Evolutionary conservation across 805 yeast species (phyloP), one percentile per base, ranked within the genome.

Genomic region (Saccharomycopsis sp.): DNA sequence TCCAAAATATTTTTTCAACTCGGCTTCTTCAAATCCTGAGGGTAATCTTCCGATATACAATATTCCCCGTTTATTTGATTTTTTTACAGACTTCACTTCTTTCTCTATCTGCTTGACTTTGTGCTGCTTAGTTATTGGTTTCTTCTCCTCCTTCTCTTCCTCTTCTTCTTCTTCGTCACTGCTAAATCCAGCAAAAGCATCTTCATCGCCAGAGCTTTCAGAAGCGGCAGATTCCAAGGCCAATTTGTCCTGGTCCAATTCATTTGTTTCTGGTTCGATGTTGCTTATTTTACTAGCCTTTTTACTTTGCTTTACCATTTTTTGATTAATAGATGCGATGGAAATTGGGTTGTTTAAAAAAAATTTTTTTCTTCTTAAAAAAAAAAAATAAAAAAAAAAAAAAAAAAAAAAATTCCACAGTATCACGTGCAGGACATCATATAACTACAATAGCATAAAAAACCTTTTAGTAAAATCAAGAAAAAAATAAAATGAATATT

Each of bases 41-140:
- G 98, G 98, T 52, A 93, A 72, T 59, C 97, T 78, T 44, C 97
- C 96, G 28, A 93, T 75, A 62, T 89, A 93, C 44, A 93, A 67
- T 43, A 87, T 86, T 29, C 90, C 88, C 39, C 76, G 70, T 26
- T 68, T 66, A 22, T 56, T 55, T 32, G 57, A 53, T 17, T 52
- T 44, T 9, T 52, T 48, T 14, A 45, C 46, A 16, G 53, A 45
- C 22, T 54, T 52, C 33, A 56, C 55, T 17, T 60, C 50, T 28
- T 48, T 45, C 44, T 52, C 56, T 28, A 52, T 56, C 44, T 57
- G 48, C 8, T 55, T 41, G 29, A 55, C 58, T 24, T 51, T 46
- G 41, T 56, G 55, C 42, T 4, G 16, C 9, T 8, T 17, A 17
- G 2, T 29, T 26, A 22, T 31, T 17, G 42, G 31, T 20, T 5